Conservation (phyloP, 2,329 filamentous ascomycete species). For the Neopestalotiopsis clavispora region DNA sequence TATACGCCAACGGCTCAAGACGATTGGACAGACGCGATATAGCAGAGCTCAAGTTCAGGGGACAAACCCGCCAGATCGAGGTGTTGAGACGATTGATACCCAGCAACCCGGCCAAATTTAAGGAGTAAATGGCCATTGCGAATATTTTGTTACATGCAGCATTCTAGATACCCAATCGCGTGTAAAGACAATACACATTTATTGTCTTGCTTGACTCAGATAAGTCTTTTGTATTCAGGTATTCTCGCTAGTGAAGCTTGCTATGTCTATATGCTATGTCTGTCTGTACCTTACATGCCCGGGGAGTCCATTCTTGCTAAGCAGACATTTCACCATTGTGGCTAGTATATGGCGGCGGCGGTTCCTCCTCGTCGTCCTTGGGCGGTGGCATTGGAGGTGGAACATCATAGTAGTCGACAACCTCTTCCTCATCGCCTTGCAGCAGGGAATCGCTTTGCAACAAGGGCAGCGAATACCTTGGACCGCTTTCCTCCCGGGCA, state of each 20-base stretch:
- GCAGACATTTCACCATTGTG: background rate
- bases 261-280: background rate
- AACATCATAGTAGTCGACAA: slow-evolving; percentile 4
- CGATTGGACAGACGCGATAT: slow-evolving; percentile 65
- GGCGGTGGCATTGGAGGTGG: slow-evolving; percentile 8
- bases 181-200: background rate
- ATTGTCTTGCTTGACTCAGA: background rate
- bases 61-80: slow-evolving; percentile 70
- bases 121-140: background rate
- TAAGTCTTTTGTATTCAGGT: background rate
- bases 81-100: slow-evolving; percentile 70
- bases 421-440: background rate
- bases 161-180: slow-evolving; percentile 15
- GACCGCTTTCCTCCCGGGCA: background rate
- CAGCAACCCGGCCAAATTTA: slow-evolving; percentile 61
- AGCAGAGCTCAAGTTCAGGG: slow-evolving; percentile 66
- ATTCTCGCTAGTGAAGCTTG: background rate
- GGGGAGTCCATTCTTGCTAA: background rate
- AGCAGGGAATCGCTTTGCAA: background rate
- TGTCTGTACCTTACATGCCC: background rate
- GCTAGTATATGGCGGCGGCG: slow-evolving; percentile 8
- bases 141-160: background rate
- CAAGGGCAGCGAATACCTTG: background rate
- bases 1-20: slow-evolving; percentile 68
- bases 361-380: slow-evolving; percentile 10